phyloP scores from a whole-genome alignment of 2,329 filamentous ascomycete genomes.

The Lachnellula cervina region DNA sequence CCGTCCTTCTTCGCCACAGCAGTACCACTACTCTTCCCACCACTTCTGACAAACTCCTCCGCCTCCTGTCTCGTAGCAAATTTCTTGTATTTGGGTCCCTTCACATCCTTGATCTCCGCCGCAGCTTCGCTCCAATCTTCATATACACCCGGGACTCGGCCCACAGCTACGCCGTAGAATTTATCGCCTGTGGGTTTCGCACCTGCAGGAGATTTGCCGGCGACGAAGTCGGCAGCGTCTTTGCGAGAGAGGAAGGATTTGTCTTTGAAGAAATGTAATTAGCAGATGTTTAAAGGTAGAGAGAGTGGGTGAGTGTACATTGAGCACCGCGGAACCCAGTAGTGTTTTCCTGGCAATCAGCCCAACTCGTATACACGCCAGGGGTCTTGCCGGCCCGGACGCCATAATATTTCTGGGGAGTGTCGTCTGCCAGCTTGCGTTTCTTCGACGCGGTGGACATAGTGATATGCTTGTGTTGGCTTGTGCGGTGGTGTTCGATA shows the following conservation, averaged over 20 bases:
- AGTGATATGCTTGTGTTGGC: background rate
- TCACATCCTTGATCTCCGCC: conserved; percentile 68
- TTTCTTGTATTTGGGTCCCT: conserved; percentile 64
- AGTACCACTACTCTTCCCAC: conserved; percentile 22
- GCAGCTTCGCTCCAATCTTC: conserved; percentile 64
- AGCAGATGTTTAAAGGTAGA: background rate
- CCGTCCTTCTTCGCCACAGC: conserved; percentile 28
- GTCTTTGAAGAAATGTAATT: conserved; percentile 45
- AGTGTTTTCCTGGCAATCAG: conserved; percentile 57
- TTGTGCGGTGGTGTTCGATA: background rate
- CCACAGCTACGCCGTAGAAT: conserved; percentile 60
- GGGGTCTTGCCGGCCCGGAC: conserved; percentile 52
- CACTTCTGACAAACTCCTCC: conserved; percentile 63
- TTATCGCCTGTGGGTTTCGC: conserved; percentile 29
- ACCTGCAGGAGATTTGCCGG: conserved; percentile 45
- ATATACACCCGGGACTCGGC: conserved; percentile 55
- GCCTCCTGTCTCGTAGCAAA: conserved; percentile 68
- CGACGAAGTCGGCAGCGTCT: conserved; percentile 76
- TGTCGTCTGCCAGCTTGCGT: conserved; percentile 20
- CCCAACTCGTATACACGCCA: conserved; percentile 58
- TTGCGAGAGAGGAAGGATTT: conserved; percentile 70
- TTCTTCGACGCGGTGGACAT: conserved; percentile 24
- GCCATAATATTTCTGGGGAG: conserved; percentile 53
- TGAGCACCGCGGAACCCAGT: conserved; percentile 58
- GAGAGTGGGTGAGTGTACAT: conserved; percentile 48